Evolutionary conservation across 345 rosid species (phyloP).

Genomic region (Clarkia xantiana): DNA sequence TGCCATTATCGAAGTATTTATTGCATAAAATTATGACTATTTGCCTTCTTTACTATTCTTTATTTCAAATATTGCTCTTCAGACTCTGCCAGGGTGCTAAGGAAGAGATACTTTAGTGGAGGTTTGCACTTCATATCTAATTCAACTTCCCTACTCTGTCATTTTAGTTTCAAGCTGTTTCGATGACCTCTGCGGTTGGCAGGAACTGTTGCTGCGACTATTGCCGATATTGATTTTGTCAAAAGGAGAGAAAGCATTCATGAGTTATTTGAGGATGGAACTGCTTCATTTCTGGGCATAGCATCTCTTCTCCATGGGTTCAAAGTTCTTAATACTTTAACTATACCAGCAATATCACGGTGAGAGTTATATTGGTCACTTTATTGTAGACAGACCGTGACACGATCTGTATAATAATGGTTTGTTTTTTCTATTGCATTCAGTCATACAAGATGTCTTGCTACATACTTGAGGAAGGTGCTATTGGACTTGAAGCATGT

Average conservation of each 20-base stretch:
- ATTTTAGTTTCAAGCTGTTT: not conserved
- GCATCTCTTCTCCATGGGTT: conserved; percentile 74
- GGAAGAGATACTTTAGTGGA: conserved; percentile 86
- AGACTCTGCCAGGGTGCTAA: conserved; percentile 82
- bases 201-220: conserved; percentile 90
- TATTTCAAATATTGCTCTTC: conserved; percentile 12
- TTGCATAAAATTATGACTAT: not conserved
- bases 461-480: conserved; percentile 44
- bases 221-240: conserved; percentile 91
- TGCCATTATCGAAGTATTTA: not conserved
- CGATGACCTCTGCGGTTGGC: conserved; percentile 8
- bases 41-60: not conserved
- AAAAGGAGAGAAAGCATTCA: conserved; percentile 76
- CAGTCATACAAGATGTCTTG: conserved; percentile 70
- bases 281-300: conserved; percentile 73
- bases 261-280: conserved; percentile 88
- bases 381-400: no score
- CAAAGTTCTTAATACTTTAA: conserved; percentile 54
- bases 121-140: conserved; percentile 29
- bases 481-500: conserved; percentile 54
- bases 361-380: conserved; percentile 16
- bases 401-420: not conserved
- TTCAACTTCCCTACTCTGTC: not conserved
- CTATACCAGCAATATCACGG: conserved; percentile 51
- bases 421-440: not conserved